Evolutionary conservation across 2,329 filamentous ascomycete species (phyloP), one percentile per base, ranked within the genome.

Genomic region (Hawksworthiomyces lignivorus): DNA sequence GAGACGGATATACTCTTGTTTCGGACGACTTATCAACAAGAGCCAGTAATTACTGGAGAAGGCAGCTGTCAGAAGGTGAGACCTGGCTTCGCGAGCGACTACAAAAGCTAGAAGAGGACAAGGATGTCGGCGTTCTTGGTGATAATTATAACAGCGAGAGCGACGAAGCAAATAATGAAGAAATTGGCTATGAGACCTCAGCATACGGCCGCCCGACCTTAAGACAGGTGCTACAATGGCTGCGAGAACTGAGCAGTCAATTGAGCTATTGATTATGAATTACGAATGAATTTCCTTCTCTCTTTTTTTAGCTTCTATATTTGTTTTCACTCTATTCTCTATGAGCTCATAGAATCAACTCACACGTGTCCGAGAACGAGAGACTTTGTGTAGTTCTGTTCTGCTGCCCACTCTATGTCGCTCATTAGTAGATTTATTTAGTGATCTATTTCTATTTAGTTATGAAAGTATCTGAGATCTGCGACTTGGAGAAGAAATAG

Each of bases 81-180:
- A 31, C 20, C 3, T 47, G 45, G 45, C 31, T 47, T 9, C 36
- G 11, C 12, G 36, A 28, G 28, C 36, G 44, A 24, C 5, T 19
- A 19, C 12, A 7, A 15, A 26, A 20, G n/a, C 31, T 26, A 8
- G 21, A 20, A 4, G 21, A 20, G 7, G 26, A 19, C 20, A 29
- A 29, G 19, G 36, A 15, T 14, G 11, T 14, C 18, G 10, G 18
- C 32, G 19, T 12, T 26, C 5, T 11, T 33, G 33, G 20, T 17
- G 17, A 6, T 34, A 12, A 34, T 9, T 17, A 34, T 15, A 19
- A 20, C 10, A 12, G 19, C 12, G 19, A 34, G 10, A 9, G 9
- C 20, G 5, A 20, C 8, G 32, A 21, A 7, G 22, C 7, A 14
- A 19, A 34, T 17, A 10, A 18, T 11, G 10, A n/a, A 22, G 8